These are phyloP conservation scores for Pythium phragmitis DNA, from an alignment of 352 stramenopile genomes.

Conservation along the genomic window DNA sequence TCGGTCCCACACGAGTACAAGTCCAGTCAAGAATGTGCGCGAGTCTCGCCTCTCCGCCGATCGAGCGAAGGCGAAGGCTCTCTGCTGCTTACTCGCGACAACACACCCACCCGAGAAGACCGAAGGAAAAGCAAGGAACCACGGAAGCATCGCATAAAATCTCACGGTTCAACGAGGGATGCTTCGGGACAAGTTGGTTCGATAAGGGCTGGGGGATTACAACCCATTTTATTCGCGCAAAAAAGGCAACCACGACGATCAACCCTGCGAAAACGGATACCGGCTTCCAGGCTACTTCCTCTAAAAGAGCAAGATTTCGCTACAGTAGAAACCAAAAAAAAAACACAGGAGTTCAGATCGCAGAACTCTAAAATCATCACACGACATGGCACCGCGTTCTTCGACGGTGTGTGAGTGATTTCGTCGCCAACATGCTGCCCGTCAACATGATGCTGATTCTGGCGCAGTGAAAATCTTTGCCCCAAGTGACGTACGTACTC, in stretches of 20 bases:
- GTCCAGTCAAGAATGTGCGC: slow-evolving; percentile 5
- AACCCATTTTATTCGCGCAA: background rate
- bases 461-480: too few species aligned
- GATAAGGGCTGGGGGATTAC: slow-evolving; percentile 19
- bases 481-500: background rate
- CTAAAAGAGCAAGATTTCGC: background rate
- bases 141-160: slow-evolving; percentile 17
- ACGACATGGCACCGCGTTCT: too few species aligned
- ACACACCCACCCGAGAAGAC: slow-evolving; percentile 21
- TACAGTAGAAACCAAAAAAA: background rate
- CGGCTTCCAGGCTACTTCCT: slow-evolving; percentile 1
- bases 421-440: too few species aligned
- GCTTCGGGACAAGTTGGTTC: slow-evolving; percentile 4
- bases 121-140: slow-evolving; percentile 25
- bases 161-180: slow-evolving; percentile 25
- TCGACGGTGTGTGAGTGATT: too few species aligned
- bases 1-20: slow-evolving; percentile 1
- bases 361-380: background rate
- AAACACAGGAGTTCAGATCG: slow-evolving; percentile 1
- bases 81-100: slow-evolving; percentile 22
- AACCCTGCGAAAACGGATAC: slow-evolving; percentile 11
- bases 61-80: slow-evolving; percentile 21
- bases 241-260: background rate
- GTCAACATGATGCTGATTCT: too few species aligned
- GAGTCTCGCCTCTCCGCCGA: slow-evolving; percentile 12